These are phyloP conservation scores for Yarrowia porcina DNA, from an alignment of 805 yeast genomes.

Conservation along the genomic window DNA sequence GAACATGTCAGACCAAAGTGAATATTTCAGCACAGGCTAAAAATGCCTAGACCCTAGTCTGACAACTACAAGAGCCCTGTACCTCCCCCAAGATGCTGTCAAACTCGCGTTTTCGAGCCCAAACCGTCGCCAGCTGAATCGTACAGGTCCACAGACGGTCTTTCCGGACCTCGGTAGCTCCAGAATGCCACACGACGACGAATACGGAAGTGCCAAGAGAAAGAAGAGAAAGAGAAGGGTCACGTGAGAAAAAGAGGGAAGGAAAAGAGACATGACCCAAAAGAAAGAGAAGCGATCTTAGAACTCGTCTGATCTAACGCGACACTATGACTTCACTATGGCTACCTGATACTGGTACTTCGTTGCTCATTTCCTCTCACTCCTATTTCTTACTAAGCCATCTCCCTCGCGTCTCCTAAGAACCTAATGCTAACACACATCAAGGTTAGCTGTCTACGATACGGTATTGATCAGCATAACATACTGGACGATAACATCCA, in stretches of 20 bases:
- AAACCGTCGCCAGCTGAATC: no score
- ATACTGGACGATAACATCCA: not conserved
- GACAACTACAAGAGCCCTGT: not conserved
- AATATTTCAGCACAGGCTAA: not conserved
- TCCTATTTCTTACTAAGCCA: no score
- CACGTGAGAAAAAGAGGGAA: not conserved
- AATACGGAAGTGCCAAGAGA: not conserved
- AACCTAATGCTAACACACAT: not conserved
- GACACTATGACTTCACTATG: no score
- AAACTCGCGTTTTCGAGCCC: not conserved
- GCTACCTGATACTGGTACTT: no score
- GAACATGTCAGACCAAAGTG: not conserved
- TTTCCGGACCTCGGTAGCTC: no score
- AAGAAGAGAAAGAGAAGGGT: not conserved
- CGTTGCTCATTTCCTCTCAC: no score
- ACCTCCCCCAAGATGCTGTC: not conserved
- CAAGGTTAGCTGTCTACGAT: conserved; percentile 4
- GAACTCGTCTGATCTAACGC: no score
- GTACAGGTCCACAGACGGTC: no score
- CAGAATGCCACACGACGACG: not conserved
- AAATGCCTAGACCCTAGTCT: not conserved
- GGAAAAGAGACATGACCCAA: no score
- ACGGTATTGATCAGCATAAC: not conserved
- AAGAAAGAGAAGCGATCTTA: no score
- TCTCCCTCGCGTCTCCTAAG: not conserved